Evolutionary conservation across 495 filamentous ascomycete species (phyloP).

Genomic region (Hypoxylon cercidicola): DNA sequence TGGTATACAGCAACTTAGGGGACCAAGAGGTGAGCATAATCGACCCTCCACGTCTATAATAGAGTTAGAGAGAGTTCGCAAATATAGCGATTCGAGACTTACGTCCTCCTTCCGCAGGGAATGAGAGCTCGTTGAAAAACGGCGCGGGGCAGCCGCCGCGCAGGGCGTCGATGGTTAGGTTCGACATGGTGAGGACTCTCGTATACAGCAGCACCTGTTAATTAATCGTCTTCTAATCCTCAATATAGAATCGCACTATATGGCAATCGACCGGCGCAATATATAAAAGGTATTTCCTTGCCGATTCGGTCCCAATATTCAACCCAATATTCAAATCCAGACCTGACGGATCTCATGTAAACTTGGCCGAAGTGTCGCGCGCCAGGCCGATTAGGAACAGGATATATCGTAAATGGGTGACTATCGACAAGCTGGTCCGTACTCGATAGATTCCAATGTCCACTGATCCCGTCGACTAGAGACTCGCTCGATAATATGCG

Average conservation of each 20-base stretch:
- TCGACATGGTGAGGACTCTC: conserved; percentile 43
- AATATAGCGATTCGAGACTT: conserved; percentile 47
- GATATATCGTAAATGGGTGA: conserved; percentile 3
- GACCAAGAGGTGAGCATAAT: conserved; percentile 56
- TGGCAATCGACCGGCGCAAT: conserved; percentile 1
- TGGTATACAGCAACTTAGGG: conserved; percentile 80
- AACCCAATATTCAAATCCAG: conserved; percentile 10
- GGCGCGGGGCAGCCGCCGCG: conserved; percentile 46
- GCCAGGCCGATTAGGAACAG: conserved; percentile 9
- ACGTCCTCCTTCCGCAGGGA: conserved; percentile 53
- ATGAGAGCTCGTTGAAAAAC: conserved; percentile 46
- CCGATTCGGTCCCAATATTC: conserved; percentile 2
- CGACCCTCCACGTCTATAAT: conserved; percentile 73
- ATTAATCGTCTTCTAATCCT: conserved; percentile 5
- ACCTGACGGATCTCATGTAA: conserved; percentile 3
- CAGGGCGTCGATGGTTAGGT: conserved; percentile 27
- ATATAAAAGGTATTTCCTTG: neutral
- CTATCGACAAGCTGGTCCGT: conserved; percentile 13
- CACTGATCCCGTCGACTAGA: conserved; percentile 10
- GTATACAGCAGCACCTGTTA: conserved; percentile 1
- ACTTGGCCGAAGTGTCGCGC: conserved; percentile 5
- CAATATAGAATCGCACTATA: neutral
- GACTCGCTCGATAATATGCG: conserved; percentile 14
- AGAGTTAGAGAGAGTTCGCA: conserved; percentile 18
- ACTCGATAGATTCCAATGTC: conserved; percentile 4